Evolutionary conservation across 2,329 filamentous ascomycete genomes (phyloP).

Genomic region (Tricladium varicosporioides): DNA sequence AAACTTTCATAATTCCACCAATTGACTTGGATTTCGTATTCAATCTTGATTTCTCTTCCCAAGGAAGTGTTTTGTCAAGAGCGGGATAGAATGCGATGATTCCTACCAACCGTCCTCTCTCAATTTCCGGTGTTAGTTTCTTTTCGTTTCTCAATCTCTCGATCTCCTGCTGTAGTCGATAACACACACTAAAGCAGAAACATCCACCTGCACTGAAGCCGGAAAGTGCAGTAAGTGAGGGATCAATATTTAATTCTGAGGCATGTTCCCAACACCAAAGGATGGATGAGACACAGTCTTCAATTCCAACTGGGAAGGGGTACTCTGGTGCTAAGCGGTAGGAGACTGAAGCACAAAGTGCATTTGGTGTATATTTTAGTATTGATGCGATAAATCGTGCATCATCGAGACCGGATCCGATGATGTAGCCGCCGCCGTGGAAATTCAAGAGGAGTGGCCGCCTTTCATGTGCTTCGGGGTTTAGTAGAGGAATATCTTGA

Average conservation of each 20-base stretch:
- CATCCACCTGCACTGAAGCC: constrained; percentile 46
- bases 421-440: constrained; percentile 62
- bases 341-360: constrained; percentile 50
- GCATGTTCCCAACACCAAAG: constrained; percentile 35
- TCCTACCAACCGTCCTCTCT: constrained; percentile 12
- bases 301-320: constrained; percentile 60
- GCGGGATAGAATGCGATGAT: constrained; percentile 18
- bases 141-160: background rate
- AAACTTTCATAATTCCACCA: too few relatives aligned
- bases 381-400: constrained; percentile 55
- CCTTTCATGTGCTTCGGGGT: background rate
- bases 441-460: constrained; percentile 57
- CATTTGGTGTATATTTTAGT: constrained; percentile 40
- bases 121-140: background rate
- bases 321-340: constrained; percentile 62
- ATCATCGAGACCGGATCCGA: constrained; percentile 59
- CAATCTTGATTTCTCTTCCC: constrained; percentile 7
- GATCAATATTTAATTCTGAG: constrained; percentile 17
- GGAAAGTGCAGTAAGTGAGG: constrained; percentile 39
- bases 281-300: constrained; percentile 50
- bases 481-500: background rate
- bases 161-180: constrained; percentile 15
- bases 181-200: constrained; percentile 15
- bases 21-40: constrained; percentile 10
- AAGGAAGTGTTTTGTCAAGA: constrained; percentile 9